Evolutionary conservation across 371 early-diverging fungal species (phyloP).

Genomic region (Saksenaea oblongispora): DNA sequence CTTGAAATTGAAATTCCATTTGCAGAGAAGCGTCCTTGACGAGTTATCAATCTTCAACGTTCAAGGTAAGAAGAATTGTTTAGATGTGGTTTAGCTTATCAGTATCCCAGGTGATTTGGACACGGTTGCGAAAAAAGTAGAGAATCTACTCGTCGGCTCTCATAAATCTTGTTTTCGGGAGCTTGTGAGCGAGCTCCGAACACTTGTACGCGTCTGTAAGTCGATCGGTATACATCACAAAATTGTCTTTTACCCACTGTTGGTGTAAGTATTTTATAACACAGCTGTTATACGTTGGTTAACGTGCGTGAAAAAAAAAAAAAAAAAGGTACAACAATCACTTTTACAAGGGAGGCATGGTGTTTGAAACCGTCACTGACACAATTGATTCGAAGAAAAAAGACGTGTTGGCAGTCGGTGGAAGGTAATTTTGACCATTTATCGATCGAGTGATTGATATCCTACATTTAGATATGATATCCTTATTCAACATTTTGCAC

Average conservation of each 20-base stretch:
- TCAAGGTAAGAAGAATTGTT: slow-evolving; percentile 36
- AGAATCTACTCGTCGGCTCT: slow-evolving; percentile 57
- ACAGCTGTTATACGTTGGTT: not conserved
- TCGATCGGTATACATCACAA: slow-evolving; percentile 66
- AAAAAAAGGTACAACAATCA: slow-evolving; percentile 75
- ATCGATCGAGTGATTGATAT: not conserved
- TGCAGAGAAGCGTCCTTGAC: slow-evolving; percentile 65
- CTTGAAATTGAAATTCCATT: slow-evolving; percentile 57
- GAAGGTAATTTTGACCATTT: slow-evolving; percentile 38
- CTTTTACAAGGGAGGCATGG: slow-evolving; percentile 71
- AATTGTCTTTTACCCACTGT: slow-evolving; percentile 67
- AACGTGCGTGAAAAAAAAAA: not conserved
- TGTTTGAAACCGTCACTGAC: slow-evolving; percentile 73
- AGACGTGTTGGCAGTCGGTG: slow-evolving; percentile 84
- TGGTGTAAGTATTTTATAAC: slow-evolving; percentile 55
- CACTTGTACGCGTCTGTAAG: slow-evolving; percentile 49
- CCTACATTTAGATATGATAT: slow-evolving; percentile 67
- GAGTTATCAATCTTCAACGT: slow-evolving; percentile 67
- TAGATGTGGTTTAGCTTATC: not conserved
- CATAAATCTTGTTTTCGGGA: slow-evolving; percentile 52
- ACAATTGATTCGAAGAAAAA: slow-evolving; percentile 57
- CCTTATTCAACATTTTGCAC: slow-evolving; percentile 48
- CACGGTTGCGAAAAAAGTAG: slow-evolving; percentile 49
- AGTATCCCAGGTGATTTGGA: slow-evolving; percentile 52
- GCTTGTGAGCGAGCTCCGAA: slow-evolving; percentile 49